Percentiles rank a stretch among this genome's conserved stretches.
Conservation (phyloP, 208 protist genomes). For the Strigomonas culicis region DNA sequence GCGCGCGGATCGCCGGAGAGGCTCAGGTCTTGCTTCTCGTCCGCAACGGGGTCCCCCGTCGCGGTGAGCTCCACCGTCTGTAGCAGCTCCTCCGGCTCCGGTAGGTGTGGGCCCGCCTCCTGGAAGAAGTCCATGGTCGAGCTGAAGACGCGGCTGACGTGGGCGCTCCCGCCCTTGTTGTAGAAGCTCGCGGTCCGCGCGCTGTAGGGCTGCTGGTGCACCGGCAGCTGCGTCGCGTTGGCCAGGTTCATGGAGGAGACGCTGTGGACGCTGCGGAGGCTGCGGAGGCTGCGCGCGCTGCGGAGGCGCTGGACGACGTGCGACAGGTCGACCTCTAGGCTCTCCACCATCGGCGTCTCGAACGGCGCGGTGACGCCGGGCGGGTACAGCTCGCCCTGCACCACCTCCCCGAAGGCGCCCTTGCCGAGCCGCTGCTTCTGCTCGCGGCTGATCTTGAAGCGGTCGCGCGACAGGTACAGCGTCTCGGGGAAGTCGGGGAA, state of each 20-base stretch:
- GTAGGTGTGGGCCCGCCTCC: no score
- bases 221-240: slow-evolving; percentile 9
- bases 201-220: slow-evolving; percentile 48
- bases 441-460: slow-evolving; percentile 27
- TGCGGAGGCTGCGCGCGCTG: neutral
- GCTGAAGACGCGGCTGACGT: no score
- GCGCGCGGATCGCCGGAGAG: no score
- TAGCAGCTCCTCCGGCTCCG: no score
- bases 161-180: no score
- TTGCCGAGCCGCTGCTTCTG: slow-evolving; percentile 26
- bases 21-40: no score
- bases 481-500: slow-evolving; percentile 42
- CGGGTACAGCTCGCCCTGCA: slow-evolving; percentile 62
- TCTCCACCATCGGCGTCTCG: no score
- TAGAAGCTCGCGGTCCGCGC: slow-evolving; percentile 35
- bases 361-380: slow-evolving; percentile 9
- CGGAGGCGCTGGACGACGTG: neutral
- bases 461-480: slow-evolving; percentile 40
- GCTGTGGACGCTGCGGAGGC: neutral
- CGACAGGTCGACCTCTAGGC: no score
- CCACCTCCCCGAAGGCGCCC: slow-evolving; percentile 56
- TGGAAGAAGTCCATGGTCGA: no score
- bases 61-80: no score
- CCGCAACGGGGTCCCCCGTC: no score
- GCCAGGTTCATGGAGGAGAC: slow-evolving; percentile 2